Conservation (phyloP, 1,139 yeast species). For the Sugiyamaella xylanicola region DNA sequence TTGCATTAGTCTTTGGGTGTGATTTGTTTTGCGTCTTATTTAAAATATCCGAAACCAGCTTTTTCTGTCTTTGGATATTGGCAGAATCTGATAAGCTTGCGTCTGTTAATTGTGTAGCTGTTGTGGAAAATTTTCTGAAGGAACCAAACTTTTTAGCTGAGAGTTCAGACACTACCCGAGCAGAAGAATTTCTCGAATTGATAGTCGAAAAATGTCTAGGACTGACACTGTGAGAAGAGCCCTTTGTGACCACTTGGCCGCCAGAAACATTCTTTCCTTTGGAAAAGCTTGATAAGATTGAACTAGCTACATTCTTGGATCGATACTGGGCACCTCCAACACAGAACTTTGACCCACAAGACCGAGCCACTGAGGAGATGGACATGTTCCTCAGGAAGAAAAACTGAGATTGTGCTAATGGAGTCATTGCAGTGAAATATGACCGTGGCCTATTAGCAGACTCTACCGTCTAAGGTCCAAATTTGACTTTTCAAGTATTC, state of each 20-base stretch:
- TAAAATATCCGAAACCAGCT: slow-evolving; percentile 14
- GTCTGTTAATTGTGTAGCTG: slow-evolving; percentile 4
- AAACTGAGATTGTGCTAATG: slow-evolving; percentile 43
- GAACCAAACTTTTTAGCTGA: neutral
- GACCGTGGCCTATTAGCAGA: no score
- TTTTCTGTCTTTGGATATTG: slow-evolving; percentile 11
- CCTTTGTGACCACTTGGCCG: no score
- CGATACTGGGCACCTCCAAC: slow-evolving; percentile 1
- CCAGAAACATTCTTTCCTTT: no score
- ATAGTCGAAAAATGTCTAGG: neutral
- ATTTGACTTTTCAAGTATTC: no score
- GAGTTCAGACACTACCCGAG: neutral
- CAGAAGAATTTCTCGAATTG: neutral
- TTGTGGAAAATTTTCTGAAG: slow-evolving; percentile 1
- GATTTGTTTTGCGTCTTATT: slow-evolving; percentile 13
- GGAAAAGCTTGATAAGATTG: slow-evolving; percentile 2
- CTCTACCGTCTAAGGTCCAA: no score
- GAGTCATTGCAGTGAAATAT: no score
- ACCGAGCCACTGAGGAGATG: slow-evolving; percentile 34
- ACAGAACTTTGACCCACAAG: slow-evolving; percentile 36
- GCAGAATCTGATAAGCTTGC: slow-evolving; percentile 12
- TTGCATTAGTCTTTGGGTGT: slow-evolving; percentile 17
- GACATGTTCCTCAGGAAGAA: slow-evolving; percentile 38
- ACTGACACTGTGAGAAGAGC: neutral
- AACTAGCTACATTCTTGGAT: neutral